Conservation (phyloP, 1,284 basidiomycete species). For the Schizophyllum amplum region DNA sequence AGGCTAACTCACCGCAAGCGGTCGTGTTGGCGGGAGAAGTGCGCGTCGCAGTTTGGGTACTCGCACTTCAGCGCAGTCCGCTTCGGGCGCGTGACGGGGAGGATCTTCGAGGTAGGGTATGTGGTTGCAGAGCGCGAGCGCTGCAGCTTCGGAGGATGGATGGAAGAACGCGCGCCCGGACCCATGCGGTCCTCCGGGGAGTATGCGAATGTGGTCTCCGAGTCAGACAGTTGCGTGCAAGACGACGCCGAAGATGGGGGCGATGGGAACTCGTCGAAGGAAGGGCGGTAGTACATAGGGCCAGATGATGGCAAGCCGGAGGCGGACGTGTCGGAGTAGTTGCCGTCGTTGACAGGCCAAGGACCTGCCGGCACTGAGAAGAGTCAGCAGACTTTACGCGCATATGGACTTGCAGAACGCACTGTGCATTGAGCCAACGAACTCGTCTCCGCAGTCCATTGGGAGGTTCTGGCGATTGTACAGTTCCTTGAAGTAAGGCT, state of each 20-base stretch:
- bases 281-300: not conserved
- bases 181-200: not conserved
- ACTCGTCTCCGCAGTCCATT: not conserved
- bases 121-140: not conserved
- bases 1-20: not conserved
- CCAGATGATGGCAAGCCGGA: not conserved
- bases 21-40: not conserved
- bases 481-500: not conserved
- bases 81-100: not conserved
- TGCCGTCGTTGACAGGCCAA: not conserved
- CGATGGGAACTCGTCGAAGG: not conserved
- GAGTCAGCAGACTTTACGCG: not conserved
- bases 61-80: not conserved
- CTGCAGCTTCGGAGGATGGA: not conserved
- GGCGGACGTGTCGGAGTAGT: not conserved
- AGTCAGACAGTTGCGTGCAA: not conserved
- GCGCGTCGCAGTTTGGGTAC: not conserved
- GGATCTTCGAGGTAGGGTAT: not conserved
- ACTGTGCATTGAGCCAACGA: not conserved
- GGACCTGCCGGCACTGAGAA: not conserved
- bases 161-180: not conserved
- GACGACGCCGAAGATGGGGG: not conserved
- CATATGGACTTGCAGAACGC: not conserved
- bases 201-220: not conserved
- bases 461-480: not conserved